Percentiles rank a stretch among this genome's conserved stretches.
These are phyloP conservation scores for Sporormia fimetaria DNA, from an alignment of 495 filamentous ascomycete species.

Conservation along the genomic window DNA sequence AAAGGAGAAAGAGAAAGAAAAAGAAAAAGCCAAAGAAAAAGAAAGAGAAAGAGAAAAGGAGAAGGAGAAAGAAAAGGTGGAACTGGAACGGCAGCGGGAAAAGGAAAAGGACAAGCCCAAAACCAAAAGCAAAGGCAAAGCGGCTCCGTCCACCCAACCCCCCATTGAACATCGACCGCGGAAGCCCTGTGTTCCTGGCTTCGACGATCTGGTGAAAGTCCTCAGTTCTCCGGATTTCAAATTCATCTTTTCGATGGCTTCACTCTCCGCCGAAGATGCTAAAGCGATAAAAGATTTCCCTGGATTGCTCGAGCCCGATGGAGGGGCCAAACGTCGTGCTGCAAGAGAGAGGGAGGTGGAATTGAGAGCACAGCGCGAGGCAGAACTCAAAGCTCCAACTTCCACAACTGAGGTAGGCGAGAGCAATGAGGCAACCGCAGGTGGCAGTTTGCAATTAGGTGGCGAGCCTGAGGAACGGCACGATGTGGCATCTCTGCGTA, in stretches of 20 bases:
- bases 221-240: constrained; percentile 47
- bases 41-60: constrained; percentile 12
- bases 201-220: constrained; percentile 38
- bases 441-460: constrained; percentile 78
- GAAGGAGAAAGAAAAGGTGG: constrained; percentile 4
- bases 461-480: constrained; percentile 73
- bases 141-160: constrained; percentile 13
- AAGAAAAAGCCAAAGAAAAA: constrained; percentile 1
- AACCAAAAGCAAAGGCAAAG: not conserved
- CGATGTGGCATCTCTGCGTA: constrained; percentile 37
- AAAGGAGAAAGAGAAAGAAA: constrained; percentile 6
- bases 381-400: constrained; percentile 44
- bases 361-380: constrained; percentile 49
- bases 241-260: constrained; percentile 46
- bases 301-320: constrained; percentile 67
- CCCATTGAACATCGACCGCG: constrained; percentile 8
- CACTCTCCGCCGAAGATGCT: constrained; percentile 43
- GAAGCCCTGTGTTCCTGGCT: constrained; percentile 20
- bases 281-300: constrained; percentile 52
- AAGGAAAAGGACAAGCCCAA: constrained; percentile 3
- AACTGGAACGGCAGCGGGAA: too few relatives aligned
- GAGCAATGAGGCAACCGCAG: constrained; percentile 47
- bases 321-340: constrained; percentile 61
- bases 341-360: constrained; percentile 45
- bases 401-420: constrained; percentile 24